Evolutionary conservation across 2,329 filamentous ascomycete genomes (phyloP), one percentile per base, ranked within the genome.

Genomic region (Bertia moriformis): DNA sequence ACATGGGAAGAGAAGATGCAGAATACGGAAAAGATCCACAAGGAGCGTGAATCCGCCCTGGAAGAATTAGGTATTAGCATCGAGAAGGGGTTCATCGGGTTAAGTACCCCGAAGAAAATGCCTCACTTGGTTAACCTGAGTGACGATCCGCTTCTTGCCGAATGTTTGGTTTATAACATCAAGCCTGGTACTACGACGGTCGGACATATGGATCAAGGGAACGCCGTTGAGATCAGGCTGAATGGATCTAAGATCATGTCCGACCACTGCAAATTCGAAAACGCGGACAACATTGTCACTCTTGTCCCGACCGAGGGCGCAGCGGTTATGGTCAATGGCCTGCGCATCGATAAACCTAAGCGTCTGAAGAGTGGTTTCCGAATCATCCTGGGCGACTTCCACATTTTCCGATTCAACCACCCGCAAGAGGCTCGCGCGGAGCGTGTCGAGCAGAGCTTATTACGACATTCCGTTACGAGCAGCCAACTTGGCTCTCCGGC

Each of bases 51-150:
- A 59, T 78, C 87, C 37, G 91, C 91, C 7, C 66, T 98, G 36
- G 91, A 98, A 62, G 91, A 98, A 57, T 71, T 98, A 33, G 91
- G 91, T 46, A 96, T 98, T 60, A 96, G 88, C 58, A 98, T 98
- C 47, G 91, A 98, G 55, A 98, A 98, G 58, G 91, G 91, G 4
- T 95, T 95, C 52, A 80, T 98, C 44, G 91, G 91, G 13, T 66
- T 98, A 44, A 89, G 86, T 43, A 96, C 88, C 15, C 91, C 91
- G 1, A 98, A 98, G 65, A 95, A 95, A 62, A 98, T 96, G 85
- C 91, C 91, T 5, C 91, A 98, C 75, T 63, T 98, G 60, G 91
- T 98, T 60, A 98, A 98, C 56, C 63, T 98, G 48, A 95, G 88
- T n/a, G 84, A 91, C 54, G 84, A 91, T 53, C 91, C 91, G 5